Conservation (phyloP, 225 moss, liverwort and hornwort genomes). For the Physcomitrium patens region DNA sequence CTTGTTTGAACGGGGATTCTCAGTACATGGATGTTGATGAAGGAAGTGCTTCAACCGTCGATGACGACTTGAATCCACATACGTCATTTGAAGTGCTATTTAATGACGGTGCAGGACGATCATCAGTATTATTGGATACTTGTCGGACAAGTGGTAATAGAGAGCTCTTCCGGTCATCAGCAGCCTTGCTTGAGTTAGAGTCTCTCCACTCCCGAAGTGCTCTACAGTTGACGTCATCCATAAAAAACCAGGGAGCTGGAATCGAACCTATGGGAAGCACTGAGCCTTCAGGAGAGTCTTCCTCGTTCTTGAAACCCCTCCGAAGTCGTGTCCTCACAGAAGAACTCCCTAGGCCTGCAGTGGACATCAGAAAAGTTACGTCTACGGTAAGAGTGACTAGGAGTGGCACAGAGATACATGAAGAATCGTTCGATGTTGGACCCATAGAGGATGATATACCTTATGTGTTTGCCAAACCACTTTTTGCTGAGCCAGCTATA, state of each 20-base stretch:
- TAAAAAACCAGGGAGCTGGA: background rate
- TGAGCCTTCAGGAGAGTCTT: background rate
- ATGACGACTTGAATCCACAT: background rate
- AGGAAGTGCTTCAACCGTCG: background rate
- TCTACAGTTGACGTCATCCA: background rate
- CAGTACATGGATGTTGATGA: conserved; percentile 33
- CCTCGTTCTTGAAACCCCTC: background rate
- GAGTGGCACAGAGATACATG: conserved; percentile 16
- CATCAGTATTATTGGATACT: background rate
- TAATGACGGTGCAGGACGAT: background rate
- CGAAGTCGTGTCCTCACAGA: background rate
- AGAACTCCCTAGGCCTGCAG: conserved; percentile 12
- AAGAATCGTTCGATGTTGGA: conserved; percentile 19
- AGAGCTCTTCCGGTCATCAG: conserved; percentile 15
- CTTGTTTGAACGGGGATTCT: background rate
- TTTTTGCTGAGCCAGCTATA: background rate
- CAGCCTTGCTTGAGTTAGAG: conserved; percentile 6
- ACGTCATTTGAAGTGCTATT: background rate
- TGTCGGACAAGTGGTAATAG: background rate
- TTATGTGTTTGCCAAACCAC: conserved; percentile 34
- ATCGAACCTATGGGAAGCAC: background rate
- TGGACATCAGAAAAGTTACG: background rate
- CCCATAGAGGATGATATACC: conserved; percentile 37
- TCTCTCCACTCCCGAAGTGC: background rate
- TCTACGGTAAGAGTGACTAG: background rate